Percentiles rank a stretch among this genome's conserved stretches.
phyloP scores from a whole-genome alignment of 805 yeast genomes.

The Trichomonascus vanleenenianus region DNA sequence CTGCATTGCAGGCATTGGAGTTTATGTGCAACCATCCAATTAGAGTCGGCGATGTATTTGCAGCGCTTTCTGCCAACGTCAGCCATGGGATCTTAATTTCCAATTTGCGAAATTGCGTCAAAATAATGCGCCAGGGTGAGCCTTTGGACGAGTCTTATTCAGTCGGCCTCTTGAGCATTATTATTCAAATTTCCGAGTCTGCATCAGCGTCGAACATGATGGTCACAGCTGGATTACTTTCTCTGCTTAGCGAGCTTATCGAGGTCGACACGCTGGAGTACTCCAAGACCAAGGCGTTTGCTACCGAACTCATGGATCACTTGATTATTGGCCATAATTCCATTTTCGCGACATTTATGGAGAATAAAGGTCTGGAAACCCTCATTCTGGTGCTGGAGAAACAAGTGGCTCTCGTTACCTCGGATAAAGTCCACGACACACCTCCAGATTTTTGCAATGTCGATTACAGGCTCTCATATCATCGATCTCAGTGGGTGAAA shows the following conservation, averaged over 20 bases:
- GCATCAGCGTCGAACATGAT: conserved; percentile 34
- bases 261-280: conserved; percentile 39
- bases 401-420: conserved; percentile 54
- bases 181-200: conserved; percentile 47
- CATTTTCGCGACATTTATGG: conserved; percentile 52
- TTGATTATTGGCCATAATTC: conserved; percentile 32
- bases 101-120: conserved; percentile 54
- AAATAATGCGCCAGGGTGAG: conserved; percentile 38
- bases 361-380: conserved; percentile 54
- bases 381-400: conserved; percentile 52
- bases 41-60: conserved; percentile 69
- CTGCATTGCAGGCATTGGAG: conserved; percentile 61
- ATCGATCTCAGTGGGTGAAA: conserved; percentile 37
- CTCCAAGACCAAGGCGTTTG: conserved; percentile 54
- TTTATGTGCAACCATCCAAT: conserved; percentile 57
- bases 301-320: conserved; percentile 48
- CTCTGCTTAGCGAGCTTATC: conserved; percentile 56
- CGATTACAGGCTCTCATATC: conserved; percentile 24
- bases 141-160: conserved; percentile 41
- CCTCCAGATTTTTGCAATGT: conserved; percentile 46
- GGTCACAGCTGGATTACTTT: conserved; percentile 68
- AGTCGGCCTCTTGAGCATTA: conserved; percentile 46
- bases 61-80: conserved; percentile 78
- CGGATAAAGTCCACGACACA: conserved; percentile 8
- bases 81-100: conserved; percentile 78